Percentiles rank a stretch among this genome's conserved stretches.
Conservation (phyloP, 2,329 filamentous ascomycete genomes). For the Claviceps cyperi region DNA sequence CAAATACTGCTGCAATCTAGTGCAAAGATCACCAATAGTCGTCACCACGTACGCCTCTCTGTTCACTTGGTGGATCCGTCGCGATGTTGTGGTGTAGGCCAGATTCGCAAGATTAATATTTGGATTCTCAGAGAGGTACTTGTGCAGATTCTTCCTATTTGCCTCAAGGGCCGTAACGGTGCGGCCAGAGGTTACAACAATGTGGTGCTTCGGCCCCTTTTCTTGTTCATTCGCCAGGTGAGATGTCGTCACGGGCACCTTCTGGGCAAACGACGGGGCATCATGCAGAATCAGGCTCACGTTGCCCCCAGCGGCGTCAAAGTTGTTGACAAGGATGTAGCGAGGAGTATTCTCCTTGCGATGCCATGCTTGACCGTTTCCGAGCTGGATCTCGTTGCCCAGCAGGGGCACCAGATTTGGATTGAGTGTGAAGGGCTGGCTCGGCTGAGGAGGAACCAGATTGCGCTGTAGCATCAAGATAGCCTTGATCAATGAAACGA, state of each 20-base stretch:
- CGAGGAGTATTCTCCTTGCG: not conserved
- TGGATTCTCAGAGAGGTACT: not conserved
- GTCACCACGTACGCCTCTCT: too few species aligned
- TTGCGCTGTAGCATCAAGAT: not conserved
- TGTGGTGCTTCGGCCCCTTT: not conserved
- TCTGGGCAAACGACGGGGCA: not conserved
- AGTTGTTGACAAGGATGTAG: not conserved
- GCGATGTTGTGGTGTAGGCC: constrained; percentile 6
- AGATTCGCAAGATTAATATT: not conserved
- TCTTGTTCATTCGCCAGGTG: not conserved
- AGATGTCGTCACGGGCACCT: not conserved
- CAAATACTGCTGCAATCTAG: too few species aligned
- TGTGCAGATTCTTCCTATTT: not conserved
- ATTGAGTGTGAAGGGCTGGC: not conserved
- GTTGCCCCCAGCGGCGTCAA: not conserved
- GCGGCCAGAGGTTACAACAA: not conserved
- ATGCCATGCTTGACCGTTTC: not conserved
- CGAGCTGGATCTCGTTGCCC: not conserved
- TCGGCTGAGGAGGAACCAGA: not conserved
- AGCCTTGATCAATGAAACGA: not conserved
- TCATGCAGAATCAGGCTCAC: not conserved
- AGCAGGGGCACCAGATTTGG: not conserved
- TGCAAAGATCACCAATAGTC: too few species aligned
- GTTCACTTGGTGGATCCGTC: too few species aligned
- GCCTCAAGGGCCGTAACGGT: not conserved